Percentiles rank a stretch among this genome's conserved stretches.
Evolutionary conservation across 2,329 filamentous ascomycete species (phyloP).

Genomic region (Penicillium paneum): DNA sequence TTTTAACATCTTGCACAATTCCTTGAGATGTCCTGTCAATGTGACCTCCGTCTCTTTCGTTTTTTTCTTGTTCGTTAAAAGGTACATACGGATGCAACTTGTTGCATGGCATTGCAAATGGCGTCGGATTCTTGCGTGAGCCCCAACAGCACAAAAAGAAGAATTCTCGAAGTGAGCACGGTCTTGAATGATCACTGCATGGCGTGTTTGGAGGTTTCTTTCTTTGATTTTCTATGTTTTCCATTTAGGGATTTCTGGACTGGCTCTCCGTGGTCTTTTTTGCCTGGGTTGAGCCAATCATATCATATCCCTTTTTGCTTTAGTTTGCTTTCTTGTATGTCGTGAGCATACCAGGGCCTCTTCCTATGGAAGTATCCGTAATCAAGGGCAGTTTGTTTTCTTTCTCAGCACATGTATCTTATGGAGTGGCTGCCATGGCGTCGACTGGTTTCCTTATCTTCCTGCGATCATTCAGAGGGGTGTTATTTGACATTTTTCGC

Average conservation of each 20-base stretch:
- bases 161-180: conserved; percentile 14
- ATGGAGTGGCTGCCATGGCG: conserved; percentile 23
- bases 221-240: conserved; percentile 13
- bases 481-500: conserved; percentile 11
- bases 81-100: conserved; percentile 26
- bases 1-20: neutral
- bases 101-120: conserved; percentile 27
- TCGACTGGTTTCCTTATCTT: conserved; percentile 19
- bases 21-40: neutral
- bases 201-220: conserved; percentile 15
- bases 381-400: conserved; percentile 2
- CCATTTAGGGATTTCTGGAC: neutral
- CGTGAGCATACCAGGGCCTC: neutral
- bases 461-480: conserved; percentile 19
- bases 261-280: conserved; percentile 6
- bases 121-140: conserved; percentile 20
- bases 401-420: conserved; percentile 29
- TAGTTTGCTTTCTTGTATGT: neutral
- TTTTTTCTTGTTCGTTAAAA: conserved; percentile 10
- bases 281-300: conserved; percentile 4
- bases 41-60: neutral
- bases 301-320: conserved; percentile 4
- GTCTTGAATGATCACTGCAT: conserved; percentile 26
- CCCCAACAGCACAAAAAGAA: conserved; percentile 14
- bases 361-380: neutral